Conservation (phyloP, 1,139 yeast genomes). For the Blastobotrys malaysiensis region DNA sequence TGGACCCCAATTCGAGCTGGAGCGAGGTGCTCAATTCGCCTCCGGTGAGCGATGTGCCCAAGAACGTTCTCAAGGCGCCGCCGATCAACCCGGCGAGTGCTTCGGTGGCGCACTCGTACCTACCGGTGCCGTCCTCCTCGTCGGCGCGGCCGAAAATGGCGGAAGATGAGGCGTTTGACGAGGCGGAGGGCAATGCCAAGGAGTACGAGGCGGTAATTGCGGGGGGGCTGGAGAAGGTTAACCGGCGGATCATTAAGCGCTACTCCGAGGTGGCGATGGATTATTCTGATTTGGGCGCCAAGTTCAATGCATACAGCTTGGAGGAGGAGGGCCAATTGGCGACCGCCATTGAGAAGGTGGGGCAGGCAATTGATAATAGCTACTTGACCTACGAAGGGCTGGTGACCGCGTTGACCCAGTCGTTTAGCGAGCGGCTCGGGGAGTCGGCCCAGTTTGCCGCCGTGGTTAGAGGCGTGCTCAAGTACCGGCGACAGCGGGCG, state of each 20-base stretch:
- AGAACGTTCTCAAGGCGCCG: slow-evolving; percentile 49
- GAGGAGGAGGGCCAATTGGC: slow-evolving; percentile 48
- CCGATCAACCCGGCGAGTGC: slow-evolving; percentile 50
- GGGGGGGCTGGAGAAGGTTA: slow-evolving; percentile 57
- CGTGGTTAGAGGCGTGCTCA: slow-evolving; percentile 60
- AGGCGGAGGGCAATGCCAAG: slow-evolving; percentile 46
- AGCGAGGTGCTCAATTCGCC: slow-evolving; percentile 49
- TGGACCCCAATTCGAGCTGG: slow-evolving; percentile 87
- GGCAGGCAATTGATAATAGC: slow-evolving; percentile 73
- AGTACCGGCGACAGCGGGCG: slow-evolving; percentile 63
- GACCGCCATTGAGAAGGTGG: slow-evolving; percentile 61
- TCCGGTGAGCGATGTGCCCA: slow-evolving; percentile 50
- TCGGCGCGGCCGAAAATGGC: slow-evolving; percentile 32
- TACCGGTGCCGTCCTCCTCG: slow-evolving; percentile 57
- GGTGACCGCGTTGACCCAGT: slow-evolving; percentile 63
- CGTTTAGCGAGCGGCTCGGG: slow-evolving; percentile 76
- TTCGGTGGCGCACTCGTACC: slow-evolving; percentile 51
- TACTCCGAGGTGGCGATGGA: slow-evolving; percentile 62
- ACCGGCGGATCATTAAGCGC: slow-evolving; percentile 58
- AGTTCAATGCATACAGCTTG: slow-evolving; percentile 68
- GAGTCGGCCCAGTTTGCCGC: slow-evolving; percentile 76
- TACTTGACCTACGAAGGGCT: slow-evolving; percentile 62
- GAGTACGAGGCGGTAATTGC: slow-evolving; percentile 53
- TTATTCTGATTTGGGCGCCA: slow-evolving; percentile 63
- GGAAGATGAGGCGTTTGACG: slow-evolving; percentile 37